Base-by-base conservation (phyloP, 306 rosid genomes). In the Astragalus glycyphyllos region DNA sequence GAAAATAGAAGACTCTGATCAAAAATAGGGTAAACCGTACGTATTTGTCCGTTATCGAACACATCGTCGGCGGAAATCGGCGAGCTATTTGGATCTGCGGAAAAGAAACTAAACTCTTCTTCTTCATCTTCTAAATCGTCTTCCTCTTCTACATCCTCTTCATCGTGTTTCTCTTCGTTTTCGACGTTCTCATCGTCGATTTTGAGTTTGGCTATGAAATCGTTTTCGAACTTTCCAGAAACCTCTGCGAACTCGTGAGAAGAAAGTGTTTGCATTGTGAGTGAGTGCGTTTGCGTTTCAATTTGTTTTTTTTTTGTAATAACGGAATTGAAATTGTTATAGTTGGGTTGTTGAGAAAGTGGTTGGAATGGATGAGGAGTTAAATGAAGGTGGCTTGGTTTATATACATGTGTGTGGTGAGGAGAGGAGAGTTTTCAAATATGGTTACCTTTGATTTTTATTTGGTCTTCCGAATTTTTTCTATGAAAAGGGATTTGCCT, bases 21-120 rank as follows among this genome's bases (percentile, higher is more conserved):
- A 69, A 92, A 89, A 7, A 92, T 11, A 6, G 98, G 98, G 11
- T 67, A 89, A 3, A 80, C 46, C 6, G 89, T 84, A 3, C 92
- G 91, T 81, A 94, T 89, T 83, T 82, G 90, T 51, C 97, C 98
- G 84, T 89, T 64, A 8, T 67, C 72, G 42, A 94, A 94, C 16
- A 71, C 74, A 10, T 90, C 98, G 31, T 87, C 98, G 0, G 96
- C 98, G 7, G 88, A 80, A 31, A 85, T 83, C 57, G 84, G 85
- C 2, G 92, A 86, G 0, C 83, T 85, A 4, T 82, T 83, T 8
- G 89, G 78, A 69, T 86, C 86, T 15, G 76, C 17, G 44, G 73
- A 85, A 11, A 37, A 83, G 20, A 94, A 94, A 16, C 85, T 86
- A 41, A 94, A 94, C 45, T 94, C 96, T 3, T 86, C 96, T 0